Evolutionary conservation across 2,329 filamentous ascomycete species (phyloP).

Genomic region (Fusarium scirpi): DNA sequence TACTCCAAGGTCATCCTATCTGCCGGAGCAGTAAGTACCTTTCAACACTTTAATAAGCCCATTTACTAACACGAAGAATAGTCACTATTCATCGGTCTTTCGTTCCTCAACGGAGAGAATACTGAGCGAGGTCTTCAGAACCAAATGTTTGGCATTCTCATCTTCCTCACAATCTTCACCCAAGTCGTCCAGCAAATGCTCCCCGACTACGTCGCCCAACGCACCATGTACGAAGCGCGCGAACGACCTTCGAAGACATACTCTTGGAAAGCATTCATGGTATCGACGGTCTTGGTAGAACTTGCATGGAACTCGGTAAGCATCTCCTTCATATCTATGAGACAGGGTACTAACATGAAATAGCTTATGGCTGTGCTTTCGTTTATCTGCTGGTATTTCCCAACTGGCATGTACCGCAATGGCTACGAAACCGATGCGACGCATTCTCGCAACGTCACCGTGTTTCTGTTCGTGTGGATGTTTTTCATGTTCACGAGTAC

Average conservation of each 20-base stretch:
- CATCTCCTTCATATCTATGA: fast-evolving
- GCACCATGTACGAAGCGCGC: constrained; percentile 76
- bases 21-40: constrained; percentile 49
- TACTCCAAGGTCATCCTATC: constrained; percentile 64
- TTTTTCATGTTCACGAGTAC: constrained; percentile 76
- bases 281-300: constrained; percentile 72
- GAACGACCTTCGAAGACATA: constrained; percentile 76
- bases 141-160: constrained; percentile 78
- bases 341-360: neutral
- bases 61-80: neutral
- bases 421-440: constrained; percentile 63
- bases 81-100: constrained; percentile 75
- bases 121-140: constrained; percentile 76
- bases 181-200: constrained; percentile 74
- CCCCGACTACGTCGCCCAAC: constrained; percentile 76
- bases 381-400: constrained; percentile 76
- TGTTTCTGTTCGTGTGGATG: constrained; percentile 71
- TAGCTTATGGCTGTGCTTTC: constrained; percentile 62
- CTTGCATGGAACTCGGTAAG: constrained; percentile 74
- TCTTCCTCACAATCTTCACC: constrained; percentile 77
- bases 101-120: constrained; percentile 71
- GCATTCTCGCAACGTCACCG: constrained; percentile 64
- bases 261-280: constrained; percentile 75
- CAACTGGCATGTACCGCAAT: constrained; percentile 72
- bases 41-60: fast-evolving